A percentile compares a stretch with the other conserved stretches of the same genome.
These are phyloP conservation scores for Craspedostauros australis DNA, from an alignment of 108 stramenopile genomes.

Conservation along the genomic window DNA sequence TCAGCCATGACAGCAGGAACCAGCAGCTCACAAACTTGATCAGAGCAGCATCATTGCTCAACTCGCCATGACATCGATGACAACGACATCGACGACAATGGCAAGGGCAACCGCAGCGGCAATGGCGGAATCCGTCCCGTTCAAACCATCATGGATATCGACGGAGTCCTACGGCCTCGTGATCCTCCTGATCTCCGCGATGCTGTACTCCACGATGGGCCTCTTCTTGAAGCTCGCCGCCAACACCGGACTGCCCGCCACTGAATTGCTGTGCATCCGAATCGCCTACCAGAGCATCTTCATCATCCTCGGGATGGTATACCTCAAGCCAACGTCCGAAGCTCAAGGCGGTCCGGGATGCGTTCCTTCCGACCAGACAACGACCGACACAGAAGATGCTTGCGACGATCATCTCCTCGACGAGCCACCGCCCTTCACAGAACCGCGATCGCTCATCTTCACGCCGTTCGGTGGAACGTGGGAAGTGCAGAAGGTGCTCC, in stretches of 20 bases:
- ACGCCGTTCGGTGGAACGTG: constrained; percentile 26
- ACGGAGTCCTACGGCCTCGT: constrained; percentile 13
- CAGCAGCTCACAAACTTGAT: too few relatives aligned
- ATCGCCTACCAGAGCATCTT: constrained; percentile 32
- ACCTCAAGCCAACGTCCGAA: constrained; percentile 3
- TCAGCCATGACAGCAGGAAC: too few relatives aligned
- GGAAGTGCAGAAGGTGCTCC: constrained; percentile 12
- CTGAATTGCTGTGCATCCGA: constrained; percentile 41
- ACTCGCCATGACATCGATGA: too few relatives aligned
- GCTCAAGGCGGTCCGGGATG: not conserved
- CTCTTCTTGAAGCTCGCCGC: constrained; percentile 25
- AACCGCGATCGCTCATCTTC: constrained; percentile 3
- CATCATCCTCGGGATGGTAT: constrained; percentile 26
- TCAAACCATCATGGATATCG: not conserved
- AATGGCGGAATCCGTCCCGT: too few relatives aligned
- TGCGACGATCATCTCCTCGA: not conserved
- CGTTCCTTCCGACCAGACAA: too few relatives aligned
- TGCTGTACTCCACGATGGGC: constrained; percentile 24
- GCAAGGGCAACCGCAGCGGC: too few relatives aligned
- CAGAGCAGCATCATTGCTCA: too few relatives aligned
- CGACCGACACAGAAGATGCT: constrained; percentile 2
- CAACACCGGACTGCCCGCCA: constrained; percentile 21
- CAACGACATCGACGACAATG: too few relatives aligned
- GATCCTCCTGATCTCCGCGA: constrained; percentile 15
- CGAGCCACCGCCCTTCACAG: constrained; percentile 1